These are phyloP conservation scores for Pichia sp. DNA, from an alignment of 1,139 yeast genomes.

Conservation along the genomic window DNA sequence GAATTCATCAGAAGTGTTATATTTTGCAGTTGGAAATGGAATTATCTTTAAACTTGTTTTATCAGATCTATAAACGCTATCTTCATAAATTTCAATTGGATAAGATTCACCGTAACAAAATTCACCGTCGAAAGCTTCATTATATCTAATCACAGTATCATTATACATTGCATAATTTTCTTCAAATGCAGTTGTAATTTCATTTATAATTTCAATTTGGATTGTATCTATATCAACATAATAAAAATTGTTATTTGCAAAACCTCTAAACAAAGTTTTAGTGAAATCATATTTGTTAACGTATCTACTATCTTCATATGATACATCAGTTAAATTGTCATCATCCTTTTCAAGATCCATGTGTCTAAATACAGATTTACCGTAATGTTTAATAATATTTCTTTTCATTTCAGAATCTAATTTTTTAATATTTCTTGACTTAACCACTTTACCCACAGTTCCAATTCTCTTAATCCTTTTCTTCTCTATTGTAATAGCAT, in stretches of 20 bases:
- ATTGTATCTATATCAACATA: neutral
- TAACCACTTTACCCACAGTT: neutral
- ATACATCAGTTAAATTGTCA: neutral
- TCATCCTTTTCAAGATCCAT: neutral
- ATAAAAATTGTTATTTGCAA: neutral
- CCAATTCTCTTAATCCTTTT: neutral
- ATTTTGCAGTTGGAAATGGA: neutral
- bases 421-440: neutral
- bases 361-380: neutral
- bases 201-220: neutral
- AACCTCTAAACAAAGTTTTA: neutral
- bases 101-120: neutral
- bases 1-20: neutral
- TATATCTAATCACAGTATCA: neutral
- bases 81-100: neutral
- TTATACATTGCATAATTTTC: neutral
- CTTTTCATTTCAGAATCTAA: neutral
- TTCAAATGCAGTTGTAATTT: neutral
- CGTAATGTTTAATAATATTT: neutral
- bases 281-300: neutral
- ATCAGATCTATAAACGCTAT: neutral
- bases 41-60: neutral
- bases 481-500: neutral
- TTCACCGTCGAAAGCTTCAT: neutral
- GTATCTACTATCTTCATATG: neutral